Evolutionary conservation across 805 yeast species (phyloP).

Genomic region (Wickerhamiella bombiphila): DNA sequence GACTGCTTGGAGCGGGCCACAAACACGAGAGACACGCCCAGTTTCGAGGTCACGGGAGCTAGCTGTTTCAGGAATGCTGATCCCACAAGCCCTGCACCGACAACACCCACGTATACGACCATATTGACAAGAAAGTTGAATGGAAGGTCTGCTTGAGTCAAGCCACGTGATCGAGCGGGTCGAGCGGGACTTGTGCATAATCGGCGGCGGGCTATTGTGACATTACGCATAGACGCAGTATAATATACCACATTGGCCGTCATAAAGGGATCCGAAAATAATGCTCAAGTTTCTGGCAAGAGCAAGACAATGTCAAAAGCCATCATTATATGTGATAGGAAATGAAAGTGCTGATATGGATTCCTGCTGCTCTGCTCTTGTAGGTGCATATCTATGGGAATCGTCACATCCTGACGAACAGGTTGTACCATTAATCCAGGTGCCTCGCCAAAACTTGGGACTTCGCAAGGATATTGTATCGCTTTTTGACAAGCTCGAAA

Average conservation of each 20-base stretch:
- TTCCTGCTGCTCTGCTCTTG: constrained; percentile 63
- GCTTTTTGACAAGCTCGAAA: constrained; percentile 34
- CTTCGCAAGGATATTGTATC: constrained; percentile 57
- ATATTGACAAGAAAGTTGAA: no score
- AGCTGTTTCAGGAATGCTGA: constrained; percentile 79
- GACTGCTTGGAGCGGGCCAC: constrained; percentile 66
- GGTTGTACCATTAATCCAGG: constrained; percentile 61
- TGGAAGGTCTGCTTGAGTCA: no score
- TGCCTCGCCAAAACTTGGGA: constrained; percentile 47
- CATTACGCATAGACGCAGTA: neutral
- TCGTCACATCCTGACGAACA: constrained; percentile 14
- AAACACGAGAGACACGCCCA: constrained; percentile 62
- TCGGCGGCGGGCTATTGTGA: neutral
- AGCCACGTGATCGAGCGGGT: no score
- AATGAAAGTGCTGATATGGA: constrained; percentile 85
- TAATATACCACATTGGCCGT: neutral
- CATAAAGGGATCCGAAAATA: no score
- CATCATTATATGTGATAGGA: constrained; percentile 40
- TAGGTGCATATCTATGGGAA: constrained; percentile 44
- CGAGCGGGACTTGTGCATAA: no score
- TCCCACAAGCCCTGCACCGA: constrained; percentile 93
- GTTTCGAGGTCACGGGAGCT: constrained; percentile 30
- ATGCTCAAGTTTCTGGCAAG: neutral
- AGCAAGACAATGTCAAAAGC: neutral
- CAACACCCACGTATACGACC: constrained; percentile 42